Percentiles rank a stretch among this genome's conserved stretches.
Conservation (phyloP, 768 basidiomycete species). For the Punctularia strigosozonata region DNA sequence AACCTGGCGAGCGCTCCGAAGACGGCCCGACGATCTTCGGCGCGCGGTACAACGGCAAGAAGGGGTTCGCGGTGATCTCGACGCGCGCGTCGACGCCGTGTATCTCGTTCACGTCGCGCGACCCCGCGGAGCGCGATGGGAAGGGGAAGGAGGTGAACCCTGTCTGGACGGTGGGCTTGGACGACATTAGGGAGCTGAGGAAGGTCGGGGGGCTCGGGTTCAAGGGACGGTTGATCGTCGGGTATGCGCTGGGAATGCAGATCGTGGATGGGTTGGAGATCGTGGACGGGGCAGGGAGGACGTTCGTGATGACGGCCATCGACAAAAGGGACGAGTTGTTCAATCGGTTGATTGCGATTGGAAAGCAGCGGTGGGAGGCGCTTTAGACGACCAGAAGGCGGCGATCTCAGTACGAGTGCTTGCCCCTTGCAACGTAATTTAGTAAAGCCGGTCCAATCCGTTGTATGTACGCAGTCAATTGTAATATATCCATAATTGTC, state of each 20-base stretch:
- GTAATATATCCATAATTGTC: too few species aligned
- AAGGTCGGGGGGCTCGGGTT: conserved; percentile 27
- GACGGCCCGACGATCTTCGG: conserved; percentile 21
- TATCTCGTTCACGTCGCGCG: conserved; percentile 12
- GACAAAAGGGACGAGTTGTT: conserved; percentile 23
- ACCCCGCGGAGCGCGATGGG: conserved; percentile 1
- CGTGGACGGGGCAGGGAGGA: conserved; percentile 12
- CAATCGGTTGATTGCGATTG: conserved; percentile 18
- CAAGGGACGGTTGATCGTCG: conserved; percentile 26
- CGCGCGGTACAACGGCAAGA: conserved; percentile 17
- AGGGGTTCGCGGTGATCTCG: conserved; percentile 17
- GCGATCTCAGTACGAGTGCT: not conserved
- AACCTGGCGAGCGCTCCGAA: conserved; percentile 5
- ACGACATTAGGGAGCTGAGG: conserved; percentile 16
- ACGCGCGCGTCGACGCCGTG: conserved; percentile 20
- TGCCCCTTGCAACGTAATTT: too few species aligned
- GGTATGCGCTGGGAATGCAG: conserved; percentile 18
- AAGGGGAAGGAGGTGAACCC: conserved; percentile 9
- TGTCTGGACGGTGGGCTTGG: conserved; percentile 18
- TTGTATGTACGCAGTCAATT: too few species aligned
- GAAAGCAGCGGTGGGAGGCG: conserved; percentile 16
- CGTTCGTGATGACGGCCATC: conserved; percentile 16
- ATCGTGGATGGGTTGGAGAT: conserved; percentile 20
- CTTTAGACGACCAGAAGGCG: not conserved
- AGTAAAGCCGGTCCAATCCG: too few species aligned